Percentiles rank a stretch among this genome's conserved stretches.
phyloP scores from a whole-genome alignment of 225 moss, liverwort and hornwort species.

The Climacium dendroides region DNA sequence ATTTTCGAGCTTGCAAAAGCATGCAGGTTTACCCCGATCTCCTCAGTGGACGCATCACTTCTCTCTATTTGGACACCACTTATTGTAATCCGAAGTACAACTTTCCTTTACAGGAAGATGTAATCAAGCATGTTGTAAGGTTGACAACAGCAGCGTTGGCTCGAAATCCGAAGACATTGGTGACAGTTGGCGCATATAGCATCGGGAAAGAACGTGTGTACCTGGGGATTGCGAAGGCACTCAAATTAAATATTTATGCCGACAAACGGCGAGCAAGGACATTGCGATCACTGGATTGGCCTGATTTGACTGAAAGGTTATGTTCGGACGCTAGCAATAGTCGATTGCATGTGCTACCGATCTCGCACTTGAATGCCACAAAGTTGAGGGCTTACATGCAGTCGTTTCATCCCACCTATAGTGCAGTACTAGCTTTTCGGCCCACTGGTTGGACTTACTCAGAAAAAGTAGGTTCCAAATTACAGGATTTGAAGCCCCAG shows the following conservation, averaged over 20 bases:
- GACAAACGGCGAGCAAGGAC: constrained; percentile 64
- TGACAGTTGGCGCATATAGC: constrained; percentile 87
- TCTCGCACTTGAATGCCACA: constrained; percentile 68
- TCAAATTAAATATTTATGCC: constrained; percentile 53
- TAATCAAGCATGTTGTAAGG: constrained; percentile 29
- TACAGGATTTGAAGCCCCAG: constrained; percentile 67
- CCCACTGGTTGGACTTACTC: constrained; percentile 95
- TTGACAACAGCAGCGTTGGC: constrained; percentile 28
- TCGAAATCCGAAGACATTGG: constrained; percentile 71
- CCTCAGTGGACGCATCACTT: constrained; percentile 33
- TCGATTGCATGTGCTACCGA: constrained; percentile 65
- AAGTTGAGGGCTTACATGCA: constrained; percentile 75
- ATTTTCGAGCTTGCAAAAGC: constrained; percentile 78
- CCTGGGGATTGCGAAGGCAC: constrained; percentile 77
- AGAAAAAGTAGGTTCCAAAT: constrained; percentile 63
- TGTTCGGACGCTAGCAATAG: constrained; percentile 54
- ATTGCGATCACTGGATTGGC: constrained; percentile 77
- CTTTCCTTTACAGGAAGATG: constrained; percentile 45
- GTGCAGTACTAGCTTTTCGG: constrained; percentile 67
- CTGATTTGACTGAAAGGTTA: constrained; percentile 48
- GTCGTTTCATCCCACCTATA: constrained; percentile 50
- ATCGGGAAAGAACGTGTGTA: constrained; percentile 97
- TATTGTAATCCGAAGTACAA: constrained; percentile 90
- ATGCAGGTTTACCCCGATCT: constrained; percentile 90
- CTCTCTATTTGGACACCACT: constrained; percentile 81